These are phyloP conservation scores for Polysphondylium violaceum DNA, from an alignment of 78 protist genomes.

Conservation along the genomic window DNA sequence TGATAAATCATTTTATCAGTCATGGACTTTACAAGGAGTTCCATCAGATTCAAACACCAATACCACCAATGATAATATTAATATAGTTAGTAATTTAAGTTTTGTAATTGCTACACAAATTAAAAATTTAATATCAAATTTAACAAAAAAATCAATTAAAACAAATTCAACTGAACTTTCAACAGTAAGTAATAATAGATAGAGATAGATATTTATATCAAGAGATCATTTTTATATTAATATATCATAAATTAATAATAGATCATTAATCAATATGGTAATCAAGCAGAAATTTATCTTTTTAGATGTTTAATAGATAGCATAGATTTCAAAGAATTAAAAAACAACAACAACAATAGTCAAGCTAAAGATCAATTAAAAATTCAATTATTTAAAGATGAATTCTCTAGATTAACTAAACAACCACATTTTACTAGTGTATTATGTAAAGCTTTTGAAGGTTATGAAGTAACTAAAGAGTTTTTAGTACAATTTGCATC, in stretches of 20 bases:
- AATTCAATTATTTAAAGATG: constrained; percentile 73
- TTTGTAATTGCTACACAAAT: constrained; percentile 63
- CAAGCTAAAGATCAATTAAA: constrained; percentile 33
- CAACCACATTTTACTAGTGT: constrained; percentile 65
- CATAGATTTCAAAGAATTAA: constrained; percentile 56
- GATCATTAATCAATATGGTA: constrained; percentile 80
- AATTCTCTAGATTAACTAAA: constrained; percentile 56
- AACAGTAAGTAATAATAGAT: constrained; percentile 4
- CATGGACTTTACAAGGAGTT: constrained; percentile 36
- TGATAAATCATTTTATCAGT: constrained; percentile 46
- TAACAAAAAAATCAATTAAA: constrained; percentile 68
- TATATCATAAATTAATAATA: neutral
- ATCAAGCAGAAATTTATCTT: constrained; percentile 76
- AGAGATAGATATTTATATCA: neutral
- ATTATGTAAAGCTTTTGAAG: constrained; percentile 80
- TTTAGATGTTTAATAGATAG: constrained; percentile 65
- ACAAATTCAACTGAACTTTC: constrained; percentile 41
- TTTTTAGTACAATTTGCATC: constrained; percentile 47
- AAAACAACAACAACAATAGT: constrained; percentile 14
- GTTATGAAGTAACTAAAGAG: constrained; percentile 23
- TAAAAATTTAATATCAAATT: constrained; percentile 52
- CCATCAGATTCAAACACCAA: neutral
- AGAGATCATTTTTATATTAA: neutral
- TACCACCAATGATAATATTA: constrained; percentile 5
- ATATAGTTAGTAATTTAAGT: constrained; percentile 28